Evolutionary conservation across 768 basidiomycete genomes (phyloP).

Genomic region (Sporobolomyces phaffii): DNA sequence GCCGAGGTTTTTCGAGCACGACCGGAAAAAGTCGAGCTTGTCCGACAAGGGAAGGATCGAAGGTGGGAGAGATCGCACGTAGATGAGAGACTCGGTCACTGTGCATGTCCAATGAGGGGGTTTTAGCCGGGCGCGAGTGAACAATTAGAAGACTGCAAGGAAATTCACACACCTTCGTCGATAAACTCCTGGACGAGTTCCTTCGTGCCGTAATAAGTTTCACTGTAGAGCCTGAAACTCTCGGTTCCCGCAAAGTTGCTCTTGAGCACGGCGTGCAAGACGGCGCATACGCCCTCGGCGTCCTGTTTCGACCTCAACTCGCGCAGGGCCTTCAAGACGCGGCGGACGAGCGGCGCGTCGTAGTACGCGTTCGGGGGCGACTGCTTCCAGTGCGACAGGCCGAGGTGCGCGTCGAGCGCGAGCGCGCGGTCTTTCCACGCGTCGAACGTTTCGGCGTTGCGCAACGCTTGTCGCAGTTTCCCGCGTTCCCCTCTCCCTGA

Average conservation of each 20-base stretch:
- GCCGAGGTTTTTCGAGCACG: constrained; percentile 80
- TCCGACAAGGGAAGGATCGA: constrained; percentile 68
- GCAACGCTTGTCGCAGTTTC: constrained; percentile 63
- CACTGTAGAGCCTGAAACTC: constrained; percentile 62
- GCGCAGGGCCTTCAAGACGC: constrained; percentile 34
- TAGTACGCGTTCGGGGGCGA: constrained; percentile 80
- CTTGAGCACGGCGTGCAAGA: constrained; percentile 82
- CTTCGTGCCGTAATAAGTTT: constrained; percentile 93
- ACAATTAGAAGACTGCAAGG: no score
- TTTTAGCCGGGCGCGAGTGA: no score
- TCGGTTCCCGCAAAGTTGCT: constrained; percentile 91
- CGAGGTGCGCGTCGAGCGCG: constrained; percentile 66
- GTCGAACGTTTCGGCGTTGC: constrained; percentile 69
- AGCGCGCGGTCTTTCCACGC: constrained; percentile 84
- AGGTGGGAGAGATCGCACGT: constrained; percentile 63
- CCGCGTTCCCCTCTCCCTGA: constrained; percentile 83
- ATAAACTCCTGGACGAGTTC: constrained; percentile 62
- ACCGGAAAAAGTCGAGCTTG: constrained; percentile 86
- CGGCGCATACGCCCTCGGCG: constrained; percentile 75
- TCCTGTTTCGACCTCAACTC: constrained; percentile 67
- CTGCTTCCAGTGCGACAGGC: constrained; percentile 85
- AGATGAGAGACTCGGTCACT: constrained; percentile 67
- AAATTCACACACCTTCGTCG: constrained; percentile 32
- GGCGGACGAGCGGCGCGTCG: constrained; percentile 71
- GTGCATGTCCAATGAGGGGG: no score